Evolutionary conservation across 2,329 filamentous ascomycete species (phyloP).

Genomic region (Nectriaceae sp.): DNA sequence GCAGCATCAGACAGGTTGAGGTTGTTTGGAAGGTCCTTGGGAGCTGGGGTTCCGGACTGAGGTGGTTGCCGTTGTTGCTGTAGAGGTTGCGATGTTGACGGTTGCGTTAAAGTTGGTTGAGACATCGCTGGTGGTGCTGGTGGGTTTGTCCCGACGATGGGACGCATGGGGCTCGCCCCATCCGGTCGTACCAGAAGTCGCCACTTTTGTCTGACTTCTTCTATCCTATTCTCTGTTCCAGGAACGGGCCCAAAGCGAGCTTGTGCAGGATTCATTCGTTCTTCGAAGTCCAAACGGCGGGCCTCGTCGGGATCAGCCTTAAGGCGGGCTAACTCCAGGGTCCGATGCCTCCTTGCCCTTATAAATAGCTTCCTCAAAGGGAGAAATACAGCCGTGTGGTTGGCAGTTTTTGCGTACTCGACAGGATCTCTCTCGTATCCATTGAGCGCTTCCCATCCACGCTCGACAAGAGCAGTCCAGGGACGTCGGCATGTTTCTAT

Average conservation of each 20-base stretch:
- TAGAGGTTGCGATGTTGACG: conserved; percentile 11
- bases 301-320: conserved; percentile 51
- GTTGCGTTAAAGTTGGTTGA: background rate
- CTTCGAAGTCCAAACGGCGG: conserved; percentile 49
- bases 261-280: conserved; percentile 45
- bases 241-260: conserved; percentile 51
- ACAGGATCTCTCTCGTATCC: conserved; percentile 39
- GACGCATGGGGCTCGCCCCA: conserved; percentile 13
- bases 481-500: conserved; percentile 48
- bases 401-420: conserved; percentile 47
- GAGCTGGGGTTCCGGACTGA: conserved; percentile 9
- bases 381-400: conserved; percentile 52
- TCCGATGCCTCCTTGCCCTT: conserved; percentile 53
- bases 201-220: conserved; percentile 52
- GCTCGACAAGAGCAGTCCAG: conserved; percentile 52
- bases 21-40: conserved; percentile 13
- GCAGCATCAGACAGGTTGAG: conserved; percentile 31
- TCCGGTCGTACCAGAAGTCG: conserved; percentile 47
- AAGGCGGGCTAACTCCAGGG: conserved; percentile 51
- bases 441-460: conserved; percentile 50
- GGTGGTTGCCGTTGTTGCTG: background rate
- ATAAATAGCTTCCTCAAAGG: conserved; percentile 56
- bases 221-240: conserved; percentile 47
- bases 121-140: conserved; percentile 15
- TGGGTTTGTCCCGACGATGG: conserved; percentile 10